Percentiles rank a stretch among this genome's conserved stretches.
Evolutionary conservation across 495 filamentous ascomycete species (phyloP).

Genomic region (Trichodelitschia bisporula): DNA sequence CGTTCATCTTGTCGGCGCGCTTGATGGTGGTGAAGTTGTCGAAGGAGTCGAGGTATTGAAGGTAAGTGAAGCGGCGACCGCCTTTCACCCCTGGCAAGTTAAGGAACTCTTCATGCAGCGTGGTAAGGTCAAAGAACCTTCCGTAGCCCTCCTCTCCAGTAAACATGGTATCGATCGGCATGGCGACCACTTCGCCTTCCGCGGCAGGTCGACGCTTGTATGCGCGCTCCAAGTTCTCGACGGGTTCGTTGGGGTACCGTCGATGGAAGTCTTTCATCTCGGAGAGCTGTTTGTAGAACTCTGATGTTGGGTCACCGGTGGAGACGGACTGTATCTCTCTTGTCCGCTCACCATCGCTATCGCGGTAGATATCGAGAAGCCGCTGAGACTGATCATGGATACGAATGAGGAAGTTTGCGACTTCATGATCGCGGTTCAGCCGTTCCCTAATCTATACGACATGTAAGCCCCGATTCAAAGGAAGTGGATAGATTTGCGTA

Average conservation of each 20-base stretch:
- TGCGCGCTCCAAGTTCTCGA: slow-evolving; percentile 81
- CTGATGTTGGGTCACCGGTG: slow-evolving; percentile 71
- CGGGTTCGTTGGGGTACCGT: slow-evolving; percentile 78
- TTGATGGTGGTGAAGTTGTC: slow-evolving; percentile 63
- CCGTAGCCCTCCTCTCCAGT: slow-evolving; percentile 86
- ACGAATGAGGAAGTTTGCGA: slow-evolving; percentile 60
- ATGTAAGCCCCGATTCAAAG: slow-evolving; percentile 10
- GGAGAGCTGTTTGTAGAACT: slow-evolving; percentile 67
- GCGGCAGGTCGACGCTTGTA: slow-evolving; percentile 54
- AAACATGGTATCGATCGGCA: slow-evolving; percentile 71
- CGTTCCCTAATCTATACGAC: slow-evolving; percentile 59
- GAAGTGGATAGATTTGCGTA: slow-evolving; percentile 19
- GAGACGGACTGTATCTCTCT: slow-evolving; percentile 66
- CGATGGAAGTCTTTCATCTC: slow-evolving; percentile 70
- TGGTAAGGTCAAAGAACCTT: slow-evolving; percentile 69
- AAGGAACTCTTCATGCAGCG: slow-evolving; percentile 62
- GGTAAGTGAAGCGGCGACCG: slow-evolving; percentile 50
- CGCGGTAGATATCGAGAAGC: slow-evolving; percentile 63
- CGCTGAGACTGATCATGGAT: slow-evolving; percentile 68
- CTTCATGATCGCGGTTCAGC: slow-evolving; percentile 70
- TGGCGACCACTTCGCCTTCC: slow-evolving; percentile 24
- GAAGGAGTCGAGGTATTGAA: slow-evolving; percentile 77
- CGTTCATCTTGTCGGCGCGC: slow-evolving; percentile 58
- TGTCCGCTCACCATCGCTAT: slow-evolving; percentile 40
- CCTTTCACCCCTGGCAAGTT: slow-evolving; percentile 49